A percentile compares a stretch with the other conserved stretches of the same genome.
phyloP scores from a whole-genome alignment of 148 eudicot genomes.

The Beta vulgaris region DNA sequence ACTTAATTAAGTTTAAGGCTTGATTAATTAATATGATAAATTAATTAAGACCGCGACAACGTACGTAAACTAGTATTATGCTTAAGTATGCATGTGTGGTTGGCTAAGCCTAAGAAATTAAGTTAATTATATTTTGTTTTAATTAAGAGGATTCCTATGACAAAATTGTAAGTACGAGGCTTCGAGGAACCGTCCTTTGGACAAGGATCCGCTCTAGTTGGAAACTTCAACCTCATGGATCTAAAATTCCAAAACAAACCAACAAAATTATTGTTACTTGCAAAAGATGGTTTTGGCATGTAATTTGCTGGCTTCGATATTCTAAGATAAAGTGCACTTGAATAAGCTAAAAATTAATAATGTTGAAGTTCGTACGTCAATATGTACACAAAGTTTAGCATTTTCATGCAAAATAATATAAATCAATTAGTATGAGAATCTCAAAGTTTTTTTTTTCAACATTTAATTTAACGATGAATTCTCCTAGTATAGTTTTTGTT shows the following conservation, averaged over 20 bases:
- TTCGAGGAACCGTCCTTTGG: conserved; percentile 16
- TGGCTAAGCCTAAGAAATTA: not conserved
- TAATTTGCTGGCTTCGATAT: conserved; percentile 10
- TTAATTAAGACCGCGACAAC: not conserved
- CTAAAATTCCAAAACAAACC: not conserved
- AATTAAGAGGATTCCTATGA: not conserved
- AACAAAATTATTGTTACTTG: not conserved
- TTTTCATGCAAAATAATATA: not conserved
- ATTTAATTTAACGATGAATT: not conserved
- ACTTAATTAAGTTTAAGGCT: no score
- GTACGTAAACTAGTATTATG: not conserved
- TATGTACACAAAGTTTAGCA: conserved; percentile 9
- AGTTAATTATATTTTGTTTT: not conserved
- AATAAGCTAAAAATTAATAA: not conserved
- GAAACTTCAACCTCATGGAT: conserved; percentile 12
- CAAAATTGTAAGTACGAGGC: conserved; percentile 3
- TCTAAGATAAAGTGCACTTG: not conserved
- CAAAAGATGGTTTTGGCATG: conserved; percentile 14
- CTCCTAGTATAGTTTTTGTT: not conserved
- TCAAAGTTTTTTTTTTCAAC: not conserved
- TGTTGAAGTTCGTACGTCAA: not conserved
- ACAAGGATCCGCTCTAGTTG: conserved; percentile 28
- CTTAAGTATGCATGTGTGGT: not conserved
- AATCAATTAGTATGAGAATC: conserved; percentile 4
- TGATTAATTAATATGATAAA: not conserved